Conservation (phyloP, 495 filamentous ascomycete species). For the Entonaema liquescens region DNA sequence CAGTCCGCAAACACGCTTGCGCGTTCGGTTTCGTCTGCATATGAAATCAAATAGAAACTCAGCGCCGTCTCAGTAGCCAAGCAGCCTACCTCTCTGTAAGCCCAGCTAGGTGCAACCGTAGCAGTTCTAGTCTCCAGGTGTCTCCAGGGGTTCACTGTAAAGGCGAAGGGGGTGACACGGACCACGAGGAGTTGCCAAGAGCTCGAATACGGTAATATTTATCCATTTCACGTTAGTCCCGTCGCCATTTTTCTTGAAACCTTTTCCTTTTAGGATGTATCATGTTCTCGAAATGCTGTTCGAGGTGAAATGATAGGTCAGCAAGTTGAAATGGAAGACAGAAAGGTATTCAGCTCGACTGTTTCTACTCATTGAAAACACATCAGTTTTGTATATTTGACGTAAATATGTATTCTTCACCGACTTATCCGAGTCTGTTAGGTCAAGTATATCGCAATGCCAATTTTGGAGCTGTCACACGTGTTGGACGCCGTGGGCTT, state of each 20-base stretch:
- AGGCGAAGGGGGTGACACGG: constrained; percentile 28
- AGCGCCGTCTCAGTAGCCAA: background rate
- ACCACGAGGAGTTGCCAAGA: constrained; percentile 15
- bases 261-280: background rate
- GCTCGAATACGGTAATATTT: constrained; percentile 8
- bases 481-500: constrained; percentile 10
- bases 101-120: too few species aligned
- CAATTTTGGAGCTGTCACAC: constrained; percentile 9
- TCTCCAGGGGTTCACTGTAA: constrained; percentile 15
- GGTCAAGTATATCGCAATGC: background rate
- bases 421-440: background rate
- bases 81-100: background rate
- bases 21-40: background rate
- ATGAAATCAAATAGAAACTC: background rate
- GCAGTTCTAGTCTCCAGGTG: too few species aligned
- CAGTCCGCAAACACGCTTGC: background rate
- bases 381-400: too few species aligned
- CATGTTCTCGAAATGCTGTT: background rate
- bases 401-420: background rate
- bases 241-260: background rate
- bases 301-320: background rate
- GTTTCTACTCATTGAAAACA: background rate
- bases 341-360: background rate
- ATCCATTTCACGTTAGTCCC: constrained; percentile 18
- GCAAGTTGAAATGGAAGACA: background rate